Base-by-base conservation (phyloP, 2,329 filamentous ascomycete species). In the Bimuria novae-zelandiae region DNA sequence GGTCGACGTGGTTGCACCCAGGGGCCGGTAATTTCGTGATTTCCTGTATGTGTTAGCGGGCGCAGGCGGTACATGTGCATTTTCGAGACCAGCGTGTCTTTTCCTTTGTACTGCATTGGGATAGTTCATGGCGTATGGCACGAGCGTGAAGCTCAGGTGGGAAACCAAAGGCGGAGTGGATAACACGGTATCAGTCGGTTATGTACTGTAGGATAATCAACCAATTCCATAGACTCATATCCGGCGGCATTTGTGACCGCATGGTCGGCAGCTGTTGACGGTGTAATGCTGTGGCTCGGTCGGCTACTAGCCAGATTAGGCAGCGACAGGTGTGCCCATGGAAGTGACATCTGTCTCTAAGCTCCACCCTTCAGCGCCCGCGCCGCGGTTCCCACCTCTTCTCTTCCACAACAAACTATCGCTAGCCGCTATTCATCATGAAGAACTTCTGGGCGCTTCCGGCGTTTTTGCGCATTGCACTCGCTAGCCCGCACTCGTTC, bases 401-500 rank as follows among this genome's bases (percentile, higher is more conserved):
- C 21, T 41, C 50, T 52, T 14, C 32, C 33, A 17, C 23, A 33
- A 43, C 25, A 5, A 27, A 40, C 22, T n/a, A 17, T n/a, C 14
- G 16, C 40, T 17, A 33, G 29, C 29, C 14, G 16, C 17, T 27
- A 7, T 12, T 42, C 37, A 36, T 25, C 17, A 79, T 80, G 77
- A 78, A 67, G 65, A 71, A 76, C 55, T 75, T 81, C 61, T 77
- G 78, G 72, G 77, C 78, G 8, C 69, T 81, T 21, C 76, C 78
- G 17, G 76, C 77, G 2, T 61, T 80, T 17, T 57, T 80, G 59
- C 77, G 77, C 54, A 67, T 79, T 43, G 77, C 76, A 49, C 72
- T 81, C 53, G 82, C 80, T 41, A 82, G 74, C 63, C 81, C 82
- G 64, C 81, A 81, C 61, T 75, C 80, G 17, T 96, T 96, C 78